Base-by-base conservation (phyloP, 2,329 filamentous ascomycete genomes). In the Aciculosporium take region DNA sequence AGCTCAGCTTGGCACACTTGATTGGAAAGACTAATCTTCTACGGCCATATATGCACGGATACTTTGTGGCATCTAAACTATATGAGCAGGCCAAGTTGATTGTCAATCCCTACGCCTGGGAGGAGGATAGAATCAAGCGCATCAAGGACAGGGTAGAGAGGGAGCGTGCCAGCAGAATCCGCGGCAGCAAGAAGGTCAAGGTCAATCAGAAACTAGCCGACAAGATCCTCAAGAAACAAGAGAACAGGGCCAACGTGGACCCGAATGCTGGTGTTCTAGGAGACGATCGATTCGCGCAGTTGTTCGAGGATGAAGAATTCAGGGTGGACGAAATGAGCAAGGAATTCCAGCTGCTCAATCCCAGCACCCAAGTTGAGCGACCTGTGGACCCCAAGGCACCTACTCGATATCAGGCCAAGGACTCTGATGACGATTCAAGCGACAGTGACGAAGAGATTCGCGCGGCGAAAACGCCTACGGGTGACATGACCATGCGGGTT, bases 31-130 rank as follows among this genome's bases (percentile, higher is more conserved):
- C 87, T 23, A 91, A 84, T 55, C 67, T 96, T 17, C 68, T 98
- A 31, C 75, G 89, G 34, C 91, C 91, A 33, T 98, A 98, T 58
- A 98, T 98, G 93, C 91, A 98, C 59, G 93, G 91, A 52, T 96
- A 91, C 70, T 98, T 98, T 64, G 88, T 98, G 37, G 85, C 84
- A 28, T 89, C 93, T 53, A 86, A 88, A 55, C 65, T 98, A 21
- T 96, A 98, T 60, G 93, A 98, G 57, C 88, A 98, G 60, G 91
- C 91, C 15, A 73, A 84, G 42, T 67, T 98, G 45, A 94, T 96
- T 53, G 82, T 84, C 38, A 94, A 96, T 62, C 91, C 91, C 0
- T 93, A 93, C 56, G 74, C 93, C 40, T 94, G 84, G 72, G 86
- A 95, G 57, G 85, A 96, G 54, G 86, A 96, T 60, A 76, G 87